Percentiles rank a stretch among this genome's conserved stretches.
Conservation (phyloP, 202 grass and related monocot species). For the Digitaria exilis region DNA sequence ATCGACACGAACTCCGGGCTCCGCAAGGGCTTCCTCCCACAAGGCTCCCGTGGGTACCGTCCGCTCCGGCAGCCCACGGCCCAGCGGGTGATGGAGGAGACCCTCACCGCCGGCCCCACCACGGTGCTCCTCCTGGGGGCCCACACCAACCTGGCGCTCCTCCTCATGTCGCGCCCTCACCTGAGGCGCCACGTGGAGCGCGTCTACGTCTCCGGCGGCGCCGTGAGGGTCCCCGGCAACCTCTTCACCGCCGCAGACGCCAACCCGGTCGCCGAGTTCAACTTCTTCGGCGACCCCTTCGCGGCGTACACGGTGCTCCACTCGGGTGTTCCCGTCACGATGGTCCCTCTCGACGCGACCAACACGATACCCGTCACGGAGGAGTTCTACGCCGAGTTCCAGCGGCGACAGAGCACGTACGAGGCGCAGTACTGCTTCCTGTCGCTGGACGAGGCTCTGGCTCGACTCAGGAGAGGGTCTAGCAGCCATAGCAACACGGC, state of each 20-base stretch:
- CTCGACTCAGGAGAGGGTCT: slow-evolving; percentile 38
- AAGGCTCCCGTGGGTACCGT: slow-evolving; percentile 58
- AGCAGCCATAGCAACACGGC: slow-evolving; percentile 52
- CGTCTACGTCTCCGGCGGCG: slow-evolving; percentile 77
- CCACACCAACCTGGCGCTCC: slow-evolving; percentile 77
- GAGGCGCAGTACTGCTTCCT: slow-evolving; percentile 71
- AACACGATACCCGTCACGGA: slow-evolving; percentile 66
- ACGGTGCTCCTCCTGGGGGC: slow-evolving; percentile 62
- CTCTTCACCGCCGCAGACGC: slow-evolving; percentile 57
- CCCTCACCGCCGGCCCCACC: slow-evolving; percentile 58
- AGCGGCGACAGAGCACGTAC: slow-evolving; percentile 52
- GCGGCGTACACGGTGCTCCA: slow-evolving; percentile 78
- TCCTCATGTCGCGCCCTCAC: slow-evolving; percentile 61
- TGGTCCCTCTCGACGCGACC: slow-evolving; percentile 82
- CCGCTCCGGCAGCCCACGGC: slow-evolving; percentile 71
- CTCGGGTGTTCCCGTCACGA: slow-evolving; percentile 72
- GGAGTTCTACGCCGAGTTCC: slow-evolving; percentile 60
- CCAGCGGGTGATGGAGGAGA: slow-evolving; percentile 66
- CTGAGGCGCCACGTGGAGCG: slow-evolving; percentile 62
- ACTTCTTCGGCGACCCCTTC: slow-evolving; percentile 79
- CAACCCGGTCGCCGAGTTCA: slow-evolving; percentile 87
- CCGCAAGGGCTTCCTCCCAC: slow-evolving; percentile 59
- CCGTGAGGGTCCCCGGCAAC: slow-evolving; percentile 59
- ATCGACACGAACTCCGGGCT: slow-evolving; percentile 63
- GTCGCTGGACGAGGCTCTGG: slow-evolving; percentile 47